A percentile compares a stretch with the other conserved stretches of the same genome.
phyloP scores from a whole-genome alignment of 2,329 filamentous ascomycete genomes.

The Phyllosticta paracitricarpa region DNA sequence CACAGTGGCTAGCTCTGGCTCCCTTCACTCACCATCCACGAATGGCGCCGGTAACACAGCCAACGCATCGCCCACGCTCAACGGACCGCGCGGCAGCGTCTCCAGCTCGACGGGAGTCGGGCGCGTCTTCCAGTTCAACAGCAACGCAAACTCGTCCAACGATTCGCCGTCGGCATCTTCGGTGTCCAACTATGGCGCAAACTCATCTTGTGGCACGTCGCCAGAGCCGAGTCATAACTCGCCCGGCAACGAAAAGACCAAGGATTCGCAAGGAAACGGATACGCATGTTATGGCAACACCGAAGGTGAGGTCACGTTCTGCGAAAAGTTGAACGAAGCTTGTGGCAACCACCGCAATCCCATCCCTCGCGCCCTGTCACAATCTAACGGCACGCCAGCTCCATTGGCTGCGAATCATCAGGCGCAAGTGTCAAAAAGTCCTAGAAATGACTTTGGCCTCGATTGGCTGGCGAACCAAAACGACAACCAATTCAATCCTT shows the following conservation, averaged over 20 bases:
- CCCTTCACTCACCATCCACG: slow-evolving; percentile 15
- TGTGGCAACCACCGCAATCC: slow-evolving; percentile 45
- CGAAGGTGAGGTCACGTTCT: slow-evolving; percentile 45
- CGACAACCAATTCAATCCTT: slow-evolving; percentile 78
- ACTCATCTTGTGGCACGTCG: slow-evolving; percentile 61
- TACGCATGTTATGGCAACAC: slow-evolving; percentile 39
- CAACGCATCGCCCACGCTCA: background rate
- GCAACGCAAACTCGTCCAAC: slow-evolving; percentile 33
- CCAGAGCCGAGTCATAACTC: slow-evolving; percentile 68
- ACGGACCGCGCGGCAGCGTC: slow-evolving; percentile 16
- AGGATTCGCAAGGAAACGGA: slow-evolving; percentile 40
- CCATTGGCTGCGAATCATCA: slow-evolving; percentile 18
- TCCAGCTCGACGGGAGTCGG: slow-evolving; percentile 34
- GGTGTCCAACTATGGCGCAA: slow-evolving; percentile 39
- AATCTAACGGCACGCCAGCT: slow-evolving; percentile 32
- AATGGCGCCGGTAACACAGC: slow-evolving; percentile 17
- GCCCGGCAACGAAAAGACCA: slow-evolving; percentile 50
- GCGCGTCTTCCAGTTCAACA: slow-evolving; percentile 43
- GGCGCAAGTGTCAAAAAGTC: slow-evolving; percentile 1
- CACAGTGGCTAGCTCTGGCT: background rate
- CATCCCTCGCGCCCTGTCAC: slow-evolving; percentile 39
- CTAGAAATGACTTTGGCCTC: slow-evolving; percentile 42
- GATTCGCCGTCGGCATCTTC: slow-evolving; percentile 44
- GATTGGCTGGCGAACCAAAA: slow-evolving; percentile 74
- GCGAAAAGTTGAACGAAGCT: slow-evolving; percentile 47